Evolutionary conservation across 176 grass and related monocot genomes (phyloP), one percentile per base, ranked within the genome.

Genomic region (Sorghum bicolor): DNA sequence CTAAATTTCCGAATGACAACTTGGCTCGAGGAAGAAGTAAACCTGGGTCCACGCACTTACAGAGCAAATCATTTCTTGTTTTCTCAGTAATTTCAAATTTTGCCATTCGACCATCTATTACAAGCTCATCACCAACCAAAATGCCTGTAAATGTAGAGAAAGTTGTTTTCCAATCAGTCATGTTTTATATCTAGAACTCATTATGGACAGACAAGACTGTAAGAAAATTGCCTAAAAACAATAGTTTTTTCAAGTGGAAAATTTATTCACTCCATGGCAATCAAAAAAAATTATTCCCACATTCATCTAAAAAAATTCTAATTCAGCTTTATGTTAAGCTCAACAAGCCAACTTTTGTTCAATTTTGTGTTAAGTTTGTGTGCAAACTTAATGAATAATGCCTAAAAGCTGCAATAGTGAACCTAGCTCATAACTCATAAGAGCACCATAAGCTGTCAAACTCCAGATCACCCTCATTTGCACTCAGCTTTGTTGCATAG

Each of bases 1-100:
- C 84, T 85, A 94, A 83, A 64, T 85, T 82, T 75, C 74, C 73
- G 75, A 91, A 87, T 79, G 89, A 91, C 82, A 94, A 71, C 80
- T 91, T 91, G 75, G 89, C 92, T 79, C 61, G 84, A 85, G 92
- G 89, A 68, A 94, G 89, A 82, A 94, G 89, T 67, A 94, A 81
- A 47, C 92, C 89, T 71, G 89, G 86, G 43, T 94, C 84, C 7
- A 77, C 89, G 77, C 92, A 91, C 63, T 89, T 89, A 84, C 92
- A 94, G 37, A 10, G 15, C 28, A 94, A 82, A 80, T 85, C 84
- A 91, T 84, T 87, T 65, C 76, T 77, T 41, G 72, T 75, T 60
- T 85, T 94, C 77, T 89, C 77, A 65, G 75, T 75, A 87, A 94
- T 84, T 89, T 82, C 64, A 89, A 94, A 94, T 78, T 89, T 87